phyloP scores from a whole-genome alignment of 2,329 filamentous ascomycete species.

The Aureobasidium namibiae region DNA sequence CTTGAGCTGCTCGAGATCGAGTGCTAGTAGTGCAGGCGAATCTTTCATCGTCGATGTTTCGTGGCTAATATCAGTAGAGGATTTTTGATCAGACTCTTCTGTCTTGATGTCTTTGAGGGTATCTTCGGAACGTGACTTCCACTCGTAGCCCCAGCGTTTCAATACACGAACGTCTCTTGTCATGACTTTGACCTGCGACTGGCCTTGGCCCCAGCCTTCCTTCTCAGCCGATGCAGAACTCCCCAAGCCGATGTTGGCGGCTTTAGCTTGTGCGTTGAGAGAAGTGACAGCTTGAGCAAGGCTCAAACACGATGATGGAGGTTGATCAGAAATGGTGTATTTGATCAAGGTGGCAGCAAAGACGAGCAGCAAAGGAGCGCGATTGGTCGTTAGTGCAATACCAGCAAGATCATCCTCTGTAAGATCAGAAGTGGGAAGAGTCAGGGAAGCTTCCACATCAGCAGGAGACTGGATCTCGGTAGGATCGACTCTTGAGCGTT shows the following conservation, averaged over 20 bases:
- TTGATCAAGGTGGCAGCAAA: slow-evolving; percentile 68
- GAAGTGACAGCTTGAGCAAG: slow-evolving; percentile 78
- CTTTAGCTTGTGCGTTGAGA: slow-evolving; percentile 69
- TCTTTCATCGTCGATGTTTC: slow-evolving; percentile 20
- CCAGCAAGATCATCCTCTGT: slow-evolving; percentile 53
- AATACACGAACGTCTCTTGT: slow-evolving; percentile 66
- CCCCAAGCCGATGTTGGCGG: slow-evolving; percentile 64
- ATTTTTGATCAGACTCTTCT: slow-evolving; percentile 9
- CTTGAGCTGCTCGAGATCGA: slow-evolving; percentile 49
- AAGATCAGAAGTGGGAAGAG: slow-evolving; percentile 45
- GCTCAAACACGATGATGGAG: slow-evolving; percentile 73
- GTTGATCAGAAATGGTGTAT: slow-evolving; percentile 79
- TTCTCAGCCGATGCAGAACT: slow-evolving; percentile 54
- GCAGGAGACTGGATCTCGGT: slow-evolving; percentile 32
- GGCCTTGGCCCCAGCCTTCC: slow-evolving; percentile 65
- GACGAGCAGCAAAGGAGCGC: slow-evolving; percentile 73
- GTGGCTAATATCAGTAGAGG: neutral
- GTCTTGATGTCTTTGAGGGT: slow-evolving; percentile 5
- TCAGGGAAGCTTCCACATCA: slow-evolving; percentile 55
- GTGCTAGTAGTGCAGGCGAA: slow-evolving; percentile 48
- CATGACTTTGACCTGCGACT: slow-evolving; percentile 64
- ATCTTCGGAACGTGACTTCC: slow-evolving; percentile 34
- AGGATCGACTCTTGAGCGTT: slow-evolving; percentile 19
- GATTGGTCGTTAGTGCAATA: slow-evolving; percentile 61
- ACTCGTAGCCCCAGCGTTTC: slow-evolving; percentile 67